These are phyloP conservation scores for Naganishia albida DNA, from an alignment of 1,284 basidiomycete species.

Conservation along the genomic window DNA sequence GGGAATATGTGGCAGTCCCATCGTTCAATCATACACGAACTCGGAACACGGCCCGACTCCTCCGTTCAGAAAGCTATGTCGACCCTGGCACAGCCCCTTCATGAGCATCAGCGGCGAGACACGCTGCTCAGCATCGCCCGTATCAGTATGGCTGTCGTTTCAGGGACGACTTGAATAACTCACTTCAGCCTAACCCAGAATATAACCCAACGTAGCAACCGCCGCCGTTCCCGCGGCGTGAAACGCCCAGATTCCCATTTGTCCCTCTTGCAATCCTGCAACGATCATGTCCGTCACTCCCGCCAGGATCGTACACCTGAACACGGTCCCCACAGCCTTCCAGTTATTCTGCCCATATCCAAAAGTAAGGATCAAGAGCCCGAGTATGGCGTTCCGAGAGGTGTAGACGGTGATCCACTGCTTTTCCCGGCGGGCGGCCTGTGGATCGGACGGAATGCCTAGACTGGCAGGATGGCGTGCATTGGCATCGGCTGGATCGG, in stretches of 20 bases:
- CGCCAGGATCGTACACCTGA: not conserved
- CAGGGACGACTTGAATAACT: too few species aligned
- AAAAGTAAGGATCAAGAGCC: conserved; percentile 7
- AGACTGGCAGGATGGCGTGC: not conserved
- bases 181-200: not conserved
- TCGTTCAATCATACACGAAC: too few species aligned
- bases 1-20: too few species aligned
- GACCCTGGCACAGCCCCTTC: too few species aligned
- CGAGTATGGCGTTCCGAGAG: conserved; percentile 9
- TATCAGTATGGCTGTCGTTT: too few species aligned
- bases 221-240: conserved; percentile 4
- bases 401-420: conserved; percentile 14
- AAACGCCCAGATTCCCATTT: not conserved
- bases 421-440: not conserved
- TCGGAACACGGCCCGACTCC: not conserved
- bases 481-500: not conserved
- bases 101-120: too few species aligned
- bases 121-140: not conserved
- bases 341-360: conserved; percentile 14
- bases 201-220: not conserved
- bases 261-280: conserved; percentile 7
- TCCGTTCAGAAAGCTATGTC: too few species aligned
- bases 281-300: conserved; percentile 7
- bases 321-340: conserved; percentile 11
- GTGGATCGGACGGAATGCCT: not conserved